Conservation (phyloP, 2,329 filamentous ascomycete species). For the Nectriaceae sp. region DNA sequence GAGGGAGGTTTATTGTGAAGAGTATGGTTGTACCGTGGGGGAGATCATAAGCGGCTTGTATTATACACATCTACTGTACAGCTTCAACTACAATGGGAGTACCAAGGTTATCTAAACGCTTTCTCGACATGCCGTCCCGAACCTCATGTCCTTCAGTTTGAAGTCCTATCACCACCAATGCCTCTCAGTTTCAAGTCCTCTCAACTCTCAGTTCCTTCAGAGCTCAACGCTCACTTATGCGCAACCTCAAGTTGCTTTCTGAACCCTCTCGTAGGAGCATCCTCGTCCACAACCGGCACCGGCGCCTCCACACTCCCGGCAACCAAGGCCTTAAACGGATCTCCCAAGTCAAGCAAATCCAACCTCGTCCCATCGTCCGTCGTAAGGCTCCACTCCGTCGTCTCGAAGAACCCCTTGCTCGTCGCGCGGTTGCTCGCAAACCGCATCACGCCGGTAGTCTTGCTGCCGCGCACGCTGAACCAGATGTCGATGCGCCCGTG, state of each 20-base stretch:
- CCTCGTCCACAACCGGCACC: conserved; percentile 30
- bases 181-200: background rate
- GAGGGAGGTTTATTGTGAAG: conserved; percentile 26
- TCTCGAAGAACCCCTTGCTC: conserved; percentile 71
- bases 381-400: conserved; percentile 85
- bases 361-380: conserved; percentile 61
- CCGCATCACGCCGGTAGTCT: conserved; percentile 69
- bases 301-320: conserved; percentile 41
- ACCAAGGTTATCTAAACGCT: conserved; percentile 18
- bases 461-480: conserved; percentile 84
- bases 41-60: conserved; percentile 39
- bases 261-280: conserved; percentile 49
- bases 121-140: too few species aligned
- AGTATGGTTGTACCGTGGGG: conserved; percentile 7
- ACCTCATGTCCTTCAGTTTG: conserved; percentile 15
- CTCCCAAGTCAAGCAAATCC: conserved; percentile 70
- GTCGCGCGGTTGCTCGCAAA: conserved; percentile 74
- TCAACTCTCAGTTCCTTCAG: background rate
- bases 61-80: conserved; percentile 40
- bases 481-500: conserved; percentile 86
- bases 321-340: conserved; percentile 65
- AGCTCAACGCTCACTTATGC: conserved; percentile 29
- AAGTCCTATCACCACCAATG: conserved; percentile 4
- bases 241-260: conserved; percentile 44
- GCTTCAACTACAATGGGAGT: conserved; percentile 30